A percentile compares a stretch with the other conserved stretches of the same genome.
These are phyloP conservation scores for Phytophthora idaei DNA, from an alignment of 352 stramenopile genomes.

Conservation along the genomic window DNA sequence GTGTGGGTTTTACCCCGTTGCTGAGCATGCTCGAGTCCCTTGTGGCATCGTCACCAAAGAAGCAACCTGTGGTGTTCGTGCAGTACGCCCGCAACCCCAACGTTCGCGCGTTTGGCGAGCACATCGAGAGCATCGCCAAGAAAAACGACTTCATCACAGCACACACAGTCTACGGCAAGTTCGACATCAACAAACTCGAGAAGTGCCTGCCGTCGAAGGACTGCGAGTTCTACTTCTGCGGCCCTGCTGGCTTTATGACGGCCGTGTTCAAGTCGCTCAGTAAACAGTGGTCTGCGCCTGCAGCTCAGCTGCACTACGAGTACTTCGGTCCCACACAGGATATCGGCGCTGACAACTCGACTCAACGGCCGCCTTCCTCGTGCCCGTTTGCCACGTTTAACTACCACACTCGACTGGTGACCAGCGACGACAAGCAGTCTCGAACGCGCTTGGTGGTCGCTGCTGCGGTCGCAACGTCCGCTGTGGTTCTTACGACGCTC, in stretches of 20 bases:
- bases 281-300: slow-evolving; percentile 42
- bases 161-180: slow-evolving; percentile 40
- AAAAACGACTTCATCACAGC: slow-evolving; percentile 43
- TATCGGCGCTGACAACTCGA: slow-evolving; percentile 27
- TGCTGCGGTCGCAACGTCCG: slow-evolving; percentile 18
- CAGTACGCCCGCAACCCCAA: slow-evolving; percentile 50
- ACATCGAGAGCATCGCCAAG: slow-evolving; percentile 37
- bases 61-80: slow-evolving; percentile 49
- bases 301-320: slow-evolving; percentile 61
- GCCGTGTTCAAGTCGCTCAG: slow-evolving; percentile 43
- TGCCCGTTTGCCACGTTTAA: slow-evolving; percentile 30
- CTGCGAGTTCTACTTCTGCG: slow-evolving; percentile 67
- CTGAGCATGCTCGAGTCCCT: slow-evolving; percentile 54
- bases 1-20: slow-evolving; percentile 67
- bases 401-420: slow-evolving; percentile 24
- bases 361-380: slow-evolving; percentile 1
- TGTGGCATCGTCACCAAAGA: slow-evolving; percentile 25
- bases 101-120: slow-evolving; percentile 39
- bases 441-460: slow-evolving; percentile 21
- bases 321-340: slow-evolving; percentile 67
- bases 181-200: slow-evolving; percentile 41
- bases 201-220: slow-evolving; percentile 40
- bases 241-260: slow-evolving; percentile 59
- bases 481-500: slow-evolving; percentile 22
- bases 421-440: slow-evolving; percentile 7